Evolutionary conservation across 192 early-diverging fungal species (phyloP).

Genomic region (Backusella australiensis): DNA sequence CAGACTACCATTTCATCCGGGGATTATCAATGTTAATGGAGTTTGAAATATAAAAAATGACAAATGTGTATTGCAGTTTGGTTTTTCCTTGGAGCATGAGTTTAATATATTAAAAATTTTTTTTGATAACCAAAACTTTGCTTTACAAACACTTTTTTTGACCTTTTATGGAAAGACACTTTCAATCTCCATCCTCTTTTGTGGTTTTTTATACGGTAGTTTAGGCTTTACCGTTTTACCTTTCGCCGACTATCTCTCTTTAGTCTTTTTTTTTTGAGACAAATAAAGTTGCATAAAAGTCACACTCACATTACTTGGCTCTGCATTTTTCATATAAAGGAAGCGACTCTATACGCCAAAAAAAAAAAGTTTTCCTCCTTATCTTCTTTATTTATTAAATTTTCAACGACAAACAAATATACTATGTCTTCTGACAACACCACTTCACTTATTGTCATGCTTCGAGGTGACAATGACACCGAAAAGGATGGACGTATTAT

Average conservation of each 20-base stretch:
- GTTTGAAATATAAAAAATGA: neutral
- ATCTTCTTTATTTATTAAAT: neutral
- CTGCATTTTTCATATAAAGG: neutral
- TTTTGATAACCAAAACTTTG: neutral
- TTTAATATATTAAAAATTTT: neutral
- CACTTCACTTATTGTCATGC: slow-evolving; percentile 26
- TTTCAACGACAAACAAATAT: neutral
- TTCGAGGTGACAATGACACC: slow-evolving; percentile 21
- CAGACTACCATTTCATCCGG: neutral
- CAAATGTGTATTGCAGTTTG: neutral
- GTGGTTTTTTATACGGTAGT: neutral
- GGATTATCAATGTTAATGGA: neutral
- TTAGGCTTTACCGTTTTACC: neutral
- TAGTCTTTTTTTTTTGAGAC: neutral
- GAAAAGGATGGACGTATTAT: slow-evolving; percentile 24
- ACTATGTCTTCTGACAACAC: slow-evolving; percentile 3
- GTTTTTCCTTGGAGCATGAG: neutral
- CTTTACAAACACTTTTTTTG: neutral
- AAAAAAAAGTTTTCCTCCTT: neutral
- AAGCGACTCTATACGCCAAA: neutral
- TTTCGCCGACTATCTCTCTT: neutral
- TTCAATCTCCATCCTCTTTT: neutral
- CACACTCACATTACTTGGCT: neutral
- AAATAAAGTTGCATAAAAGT: neutral
- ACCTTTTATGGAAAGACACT: neutral